Conservation (phyloP, 306 rosid species). For the Begonia loranthoides region DNA sequence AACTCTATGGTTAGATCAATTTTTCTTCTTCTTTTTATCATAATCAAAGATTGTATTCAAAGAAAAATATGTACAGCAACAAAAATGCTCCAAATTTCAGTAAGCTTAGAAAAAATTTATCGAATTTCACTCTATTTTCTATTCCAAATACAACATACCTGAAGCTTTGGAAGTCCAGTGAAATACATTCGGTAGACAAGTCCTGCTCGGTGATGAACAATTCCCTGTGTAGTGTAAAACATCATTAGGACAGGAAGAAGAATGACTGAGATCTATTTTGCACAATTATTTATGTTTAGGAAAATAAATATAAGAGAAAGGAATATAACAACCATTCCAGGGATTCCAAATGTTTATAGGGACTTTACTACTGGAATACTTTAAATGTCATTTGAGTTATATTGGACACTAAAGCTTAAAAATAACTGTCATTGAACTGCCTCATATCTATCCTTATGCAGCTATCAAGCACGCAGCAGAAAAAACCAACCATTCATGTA, state of each 20-base stretch:
- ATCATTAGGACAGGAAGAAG: slow-evolving; percentile 1
- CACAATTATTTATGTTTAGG: neutral
- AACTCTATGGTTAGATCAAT: neutral
- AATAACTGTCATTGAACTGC: too few species aligned
- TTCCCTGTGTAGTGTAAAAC: slow-evolving; percentile 5
- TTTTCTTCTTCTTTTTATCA: neutral
- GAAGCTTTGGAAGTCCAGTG: slow-evolving; percentile 7
- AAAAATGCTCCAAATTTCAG: neutral
- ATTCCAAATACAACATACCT: slow-evolving; percentile 17
- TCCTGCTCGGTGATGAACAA: slow-evolving; percentile 7
- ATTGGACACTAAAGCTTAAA: too few species aligned
- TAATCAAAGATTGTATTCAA: neutral
- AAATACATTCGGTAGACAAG: slow-evolving; percentile 9
- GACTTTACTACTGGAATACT: too few species aligned
- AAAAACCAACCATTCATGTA: too few species aligned
- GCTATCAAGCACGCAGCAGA: too few species aligned
- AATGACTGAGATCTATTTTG: neutral
- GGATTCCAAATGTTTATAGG: neutral
- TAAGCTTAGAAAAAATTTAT: neutral
- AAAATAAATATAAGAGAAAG: neutral
- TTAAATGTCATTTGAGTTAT: too few species aligned
- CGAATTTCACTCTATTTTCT: slow-evolving; percentile 2
- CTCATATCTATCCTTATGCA: too few species aligned
- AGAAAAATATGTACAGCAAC: neutral
- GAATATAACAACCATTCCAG: neutral